phyloP scores from a whole-genome alignment of 2,329 filamentous ascomycete genomes.

The Neopestalotiopsis sp. region DNA sequence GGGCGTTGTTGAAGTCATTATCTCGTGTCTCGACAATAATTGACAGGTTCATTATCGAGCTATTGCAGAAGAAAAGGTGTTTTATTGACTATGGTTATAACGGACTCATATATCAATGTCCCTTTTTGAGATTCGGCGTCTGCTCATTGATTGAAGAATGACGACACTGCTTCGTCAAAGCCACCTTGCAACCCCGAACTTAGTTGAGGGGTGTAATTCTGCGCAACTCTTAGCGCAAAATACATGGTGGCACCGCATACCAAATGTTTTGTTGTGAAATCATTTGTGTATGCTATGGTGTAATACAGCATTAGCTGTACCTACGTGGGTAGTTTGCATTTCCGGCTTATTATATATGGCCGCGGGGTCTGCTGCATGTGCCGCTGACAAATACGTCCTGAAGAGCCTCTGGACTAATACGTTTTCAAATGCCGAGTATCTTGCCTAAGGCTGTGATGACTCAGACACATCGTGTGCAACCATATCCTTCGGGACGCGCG shows the following conservation, averaged over 20 bases:
- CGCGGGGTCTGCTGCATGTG: conserved; percentile 8
- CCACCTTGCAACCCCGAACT: neutral
- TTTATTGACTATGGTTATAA: neutral
- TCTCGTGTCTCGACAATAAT: neutral
- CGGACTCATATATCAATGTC: neutral
- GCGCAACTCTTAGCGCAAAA: neutral
- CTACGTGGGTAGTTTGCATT: neutral
- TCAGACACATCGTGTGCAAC: neutral
- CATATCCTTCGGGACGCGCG: neutral
- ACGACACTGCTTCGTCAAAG: neutral
- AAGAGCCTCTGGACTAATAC: neutral
- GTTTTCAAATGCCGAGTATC: neutral
- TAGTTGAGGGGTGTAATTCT: neutral
- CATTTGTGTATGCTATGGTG: neutral
- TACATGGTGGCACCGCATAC: neutral
- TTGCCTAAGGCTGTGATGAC: neutral
- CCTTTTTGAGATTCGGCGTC: neutral
- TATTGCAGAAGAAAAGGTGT: neutral
- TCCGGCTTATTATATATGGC: conserved; percentile 11
- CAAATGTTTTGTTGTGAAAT: neutral
- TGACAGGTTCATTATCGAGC: neutral
- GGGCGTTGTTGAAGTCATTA: conserved; percentile 33
- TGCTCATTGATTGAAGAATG: conserved; percentile 2
- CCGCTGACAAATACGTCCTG: neutral
- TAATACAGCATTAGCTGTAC: neutral